Evolutionary conservation across 1,284 basidiomycete genomes (phyloP).

Genomic region (Cystobasidium sp.): DNA sequence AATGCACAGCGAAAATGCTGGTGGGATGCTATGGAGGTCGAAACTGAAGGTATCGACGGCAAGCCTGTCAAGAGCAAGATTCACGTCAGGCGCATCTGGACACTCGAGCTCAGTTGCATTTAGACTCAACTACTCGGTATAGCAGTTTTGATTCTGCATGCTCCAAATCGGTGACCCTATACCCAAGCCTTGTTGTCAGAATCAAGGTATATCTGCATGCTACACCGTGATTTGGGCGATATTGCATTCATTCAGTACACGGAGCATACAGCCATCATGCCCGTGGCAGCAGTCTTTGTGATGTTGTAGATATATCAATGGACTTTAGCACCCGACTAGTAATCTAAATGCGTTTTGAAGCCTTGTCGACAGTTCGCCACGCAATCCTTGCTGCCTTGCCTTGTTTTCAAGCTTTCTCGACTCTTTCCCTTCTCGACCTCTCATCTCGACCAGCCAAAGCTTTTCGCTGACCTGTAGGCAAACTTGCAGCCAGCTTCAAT

Average conservation of each 20-base stretch:
- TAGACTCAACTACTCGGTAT: background rate
- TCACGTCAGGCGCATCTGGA: conserved; percentile 99
- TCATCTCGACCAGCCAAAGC: no score
- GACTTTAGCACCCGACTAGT: background rate
- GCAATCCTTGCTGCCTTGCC: background rate
- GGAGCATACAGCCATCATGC: background rate
- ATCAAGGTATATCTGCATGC: background rate
- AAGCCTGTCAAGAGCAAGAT: conserved; percentile 72
- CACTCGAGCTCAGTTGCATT: conserved; percentile 71
- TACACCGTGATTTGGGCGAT: background rate
- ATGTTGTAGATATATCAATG: conserved; percentile 11
- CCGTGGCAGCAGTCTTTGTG: conserved; percentile 4
- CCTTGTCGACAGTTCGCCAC: background rate
- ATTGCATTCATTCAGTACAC: background rate
- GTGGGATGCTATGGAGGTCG: conserved; percentile 97
- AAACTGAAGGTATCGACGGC: conserved; percentile 65
- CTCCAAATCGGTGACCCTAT: background rate
- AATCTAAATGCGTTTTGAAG: background rate
- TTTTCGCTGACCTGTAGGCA: no score
- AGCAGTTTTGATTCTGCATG: background rate
- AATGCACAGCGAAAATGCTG: conserved; percentile 86
- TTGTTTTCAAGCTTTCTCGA: background rate
- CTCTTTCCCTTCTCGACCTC: no score
- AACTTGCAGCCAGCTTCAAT: no score
- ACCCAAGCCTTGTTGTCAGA: background rate